Conservation (phyloP, 805 yeast species). For the Kluyveromyces starmeri region DNA sequence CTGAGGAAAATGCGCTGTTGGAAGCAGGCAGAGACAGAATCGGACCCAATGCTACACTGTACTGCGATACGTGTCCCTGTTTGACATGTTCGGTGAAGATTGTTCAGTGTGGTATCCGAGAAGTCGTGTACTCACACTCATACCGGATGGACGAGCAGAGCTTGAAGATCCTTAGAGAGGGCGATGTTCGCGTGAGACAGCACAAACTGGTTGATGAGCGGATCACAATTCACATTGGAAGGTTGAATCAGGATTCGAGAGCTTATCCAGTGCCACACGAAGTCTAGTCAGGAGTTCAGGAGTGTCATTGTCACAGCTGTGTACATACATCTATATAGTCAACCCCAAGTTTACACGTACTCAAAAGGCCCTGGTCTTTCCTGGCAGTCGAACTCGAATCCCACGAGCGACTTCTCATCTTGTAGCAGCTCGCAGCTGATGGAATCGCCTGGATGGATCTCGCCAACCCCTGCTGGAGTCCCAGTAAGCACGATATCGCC, state of each 20-base stretch:
- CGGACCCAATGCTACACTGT: conserved; percentile 52
- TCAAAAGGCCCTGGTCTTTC: conserved; percentile 52
- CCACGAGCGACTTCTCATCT: conserved; percentile 48
- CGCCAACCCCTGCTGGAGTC: conserved; percentile 97
- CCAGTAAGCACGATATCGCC: conserved; percentile 93
- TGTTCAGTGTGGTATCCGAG: conserved; percentile 83
- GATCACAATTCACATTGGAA: conserved; percentile 8
- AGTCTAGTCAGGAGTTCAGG: too few relatives aligned
- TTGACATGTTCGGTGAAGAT: conserved; percentile 92
- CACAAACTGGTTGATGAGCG: conserved; percentile 30
- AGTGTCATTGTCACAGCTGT: too few relatives aligned
- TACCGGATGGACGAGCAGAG: conserved; percentile 87
- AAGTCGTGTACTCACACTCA: conserved; percentile 87
- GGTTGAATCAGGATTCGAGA: not conserved
- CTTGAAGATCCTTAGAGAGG: conserved; percentile 60
- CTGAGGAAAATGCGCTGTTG: conserved; percentile 91
- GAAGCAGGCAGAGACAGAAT: conserved; percentile 91
- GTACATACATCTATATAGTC: not conserved
- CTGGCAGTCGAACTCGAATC: conserved; percentile 32
- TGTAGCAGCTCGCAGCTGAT: conserved; percentile 54
- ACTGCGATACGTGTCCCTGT: conserved; percentile 97
- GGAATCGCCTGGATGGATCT: conserved; percentile 66
- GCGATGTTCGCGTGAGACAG: conserved; percentile 64
- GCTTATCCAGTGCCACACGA: not conserved
- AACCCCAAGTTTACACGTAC: conserved; percentile 35